Conservation (phyloP, 805 yeast species). For the Metschnikowia cerradonensis region DNA sequence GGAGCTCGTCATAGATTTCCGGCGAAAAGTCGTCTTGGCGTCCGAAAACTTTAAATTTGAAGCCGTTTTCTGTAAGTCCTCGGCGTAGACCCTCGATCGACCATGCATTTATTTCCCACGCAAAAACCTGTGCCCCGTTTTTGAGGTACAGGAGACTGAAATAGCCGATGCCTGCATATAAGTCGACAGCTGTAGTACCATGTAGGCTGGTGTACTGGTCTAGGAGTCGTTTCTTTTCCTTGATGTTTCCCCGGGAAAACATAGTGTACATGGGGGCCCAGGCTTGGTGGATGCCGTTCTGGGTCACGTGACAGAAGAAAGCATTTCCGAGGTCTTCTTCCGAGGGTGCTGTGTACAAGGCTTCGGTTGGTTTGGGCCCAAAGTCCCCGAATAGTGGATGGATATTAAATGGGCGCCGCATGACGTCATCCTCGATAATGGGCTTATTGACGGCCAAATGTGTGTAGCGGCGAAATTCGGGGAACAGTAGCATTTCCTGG, state of each 20-base stretch:
- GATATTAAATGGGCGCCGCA: constrained; percentile 64
- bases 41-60: constrained; percentile 15
- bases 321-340: constrained; percentile 45
- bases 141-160: constrained; percentile 66
- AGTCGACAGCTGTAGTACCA: constrained; percentile 52
- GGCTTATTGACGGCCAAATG: constrained; percentile 75
- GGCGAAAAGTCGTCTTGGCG: constrained; percentile 3
- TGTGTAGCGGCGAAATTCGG: constrained; percentile 26
- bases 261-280: constrained; percentile 87
- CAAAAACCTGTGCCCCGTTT: constrained; percentile 51
- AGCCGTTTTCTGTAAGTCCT: constrained; percentile 48
- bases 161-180: constrained; percentile 85
- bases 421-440: constrained; percentile 48
- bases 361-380: constrained; percentile 40
- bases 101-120: constrained; percentile 89
- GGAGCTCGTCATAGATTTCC: neutral
- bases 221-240: constrained; percentile 69
- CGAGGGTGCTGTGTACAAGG: constrained; percentile 7
- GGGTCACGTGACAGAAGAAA: constrained; percentile 68
- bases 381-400: constrained; percentile 62
- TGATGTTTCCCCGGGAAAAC: constrained; percentile 85
- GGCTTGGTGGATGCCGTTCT: constrained; percentile 69
- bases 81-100: constrained; percentile 65
- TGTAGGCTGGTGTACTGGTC: constrained; percentile 34
- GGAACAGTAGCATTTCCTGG: constrained; percentile 7